Percentiles rank a stretch among this genome's conserved stretches.
phyloP scores from a whole-genome alignment of 345 rosid species.

The Arabidopsis arenosa region DNA sequence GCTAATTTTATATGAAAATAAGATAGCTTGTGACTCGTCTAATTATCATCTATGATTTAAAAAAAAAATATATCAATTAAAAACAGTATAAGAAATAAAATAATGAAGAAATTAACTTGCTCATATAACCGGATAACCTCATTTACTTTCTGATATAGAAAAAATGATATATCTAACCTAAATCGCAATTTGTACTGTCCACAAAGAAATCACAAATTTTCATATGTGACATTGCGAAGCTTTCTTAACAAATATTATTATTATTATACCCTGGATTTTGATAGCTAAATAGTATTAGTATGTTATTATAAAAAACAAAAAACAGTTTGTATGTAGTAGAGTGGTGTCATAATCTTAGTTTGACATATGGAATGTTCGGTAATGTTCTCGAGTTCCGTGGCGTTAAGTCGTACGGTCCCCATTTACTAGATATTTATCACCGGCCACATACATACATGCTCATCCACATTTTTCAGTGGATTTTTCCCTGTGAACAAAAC shows the following conservation, averaged over 20 bases:
- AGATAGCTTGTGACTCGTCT: not conserved
- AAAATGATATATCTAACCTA: too few relatives aligned
- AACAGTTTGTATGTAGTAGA: not conserved
- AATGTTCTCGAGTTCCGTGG: constrained; percentile 15
- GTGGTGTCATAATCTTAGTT: not conserved
- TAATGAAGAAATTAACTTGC: too few relatives aligned
- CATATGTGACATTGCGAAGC: not conserved
- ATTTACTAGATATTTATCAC: constrained; percentile 5
- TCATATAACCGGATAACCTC: too few relatives aligned
- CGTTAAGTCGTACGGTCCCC: not conserved
- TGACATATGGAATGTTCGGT: constrained; percentile 32
- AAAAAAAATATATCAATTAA: too few relatives aligned
- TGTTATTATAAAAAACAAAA: too few relatives aligned
- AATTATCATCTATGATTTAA: not conserved
- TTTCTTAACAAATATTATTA: not conserved
- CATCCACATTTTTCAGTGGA: not conserved
- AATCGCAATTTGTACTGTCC: too few relatives aligned
- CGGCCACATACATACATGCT: not conserved
- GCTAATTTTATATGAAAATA: not conserved
- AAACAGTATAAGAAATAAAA: too few relatives aligned
- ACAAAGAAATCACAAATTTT: too few relatives aligned
- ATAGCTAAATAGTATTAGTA: not conserved
- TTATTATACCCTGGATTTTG: not conserved
- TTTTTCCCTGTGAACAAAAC: not conserved
- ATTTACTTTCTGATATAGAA: too few relatives aligned